Evolutionary conservation across 2,329 filamentous ascomycete genomes (phyloP), one percentile per base, ranked within the genome.

Genomic region (Ophiocordyceps camponoti-leonardi): DNA sequence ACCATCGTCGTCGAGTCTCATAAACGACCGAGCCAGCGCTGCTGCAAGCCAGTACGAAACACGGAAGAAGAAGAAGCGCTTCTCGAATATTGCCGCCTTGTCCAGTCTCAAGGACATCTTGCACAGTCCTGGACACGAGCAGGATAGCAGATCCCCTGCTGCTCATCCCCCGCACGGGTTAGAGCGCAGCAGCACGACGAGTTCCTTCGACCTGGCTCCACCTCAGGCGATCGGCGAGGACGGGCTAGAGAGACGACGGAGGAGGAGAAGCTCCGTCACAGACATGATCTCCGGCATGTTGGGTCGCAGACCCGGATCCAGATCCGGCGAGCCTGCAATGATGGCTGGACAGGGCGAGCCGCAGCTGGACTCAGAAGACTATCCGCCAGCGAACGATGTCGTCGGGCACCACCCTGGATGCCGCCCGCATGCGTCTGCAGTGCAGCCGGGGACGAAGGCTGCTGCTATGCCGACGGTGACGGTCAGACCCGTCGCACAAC

Each of bases 51-150:
- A 44, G 37, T 43, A 48, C 39, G 45, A 49, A 16, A 47, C 46
- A 16, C 43, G 48, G 3, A 28, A 41, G 35, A 72, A 68, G 56
- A 72, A 68, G 57, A 71, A 68, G 49, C 60, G 69, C 12, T 67
- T 73, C 47, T 71, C 70, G 0, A 63, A 58, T 18, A 52, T 63
- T 13, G 45, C 54, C 22, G 56, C 56, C 26, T 52, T 52, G 13
- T 51, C 67, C 11, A 62, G 58, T 7, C 52, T 60, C 19, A 49
- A 55, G 14, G 52, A 52, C 20, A 52, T 56, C 13, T 58, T 62
- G 40, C 52, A 54, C 16, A 53, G 58, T 19, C 46, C 55, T 16
- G 53, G 47, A 4, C 42, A 47, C 4, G 39, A 41, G 19, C 20
- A 13, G n/a, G 19, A n/a, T n/a, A 14, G 11, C 19, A 23, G 39